phyloP scores from a whole-genome alignment of 345 rosid genomes.

The Hypericum androsaemum region DNA sequence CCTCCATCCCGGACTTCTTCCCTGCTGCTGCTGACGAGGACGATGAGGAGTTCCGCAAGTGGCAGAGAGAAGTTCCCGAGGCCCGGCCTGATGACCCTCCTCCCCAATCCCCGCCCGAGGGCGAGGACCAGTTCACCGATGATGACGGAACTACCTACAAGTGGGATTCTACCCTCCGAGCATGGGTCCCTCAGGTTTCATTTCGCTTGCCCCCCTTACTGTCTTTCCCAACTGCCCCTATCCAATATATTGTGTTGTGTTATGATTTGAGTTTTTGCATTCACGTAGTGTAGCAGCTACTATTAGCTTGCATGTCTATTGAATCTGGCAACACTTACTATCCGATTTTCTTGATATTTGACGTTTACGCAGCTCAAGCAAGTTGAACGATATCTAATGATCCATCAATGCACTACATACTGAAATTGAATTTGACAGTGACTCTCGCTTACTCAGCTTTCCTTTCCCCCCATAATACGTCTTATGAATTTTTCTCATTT shows the following conservation, averaged over 20 bases:
- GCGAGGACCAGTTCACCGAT: slow-evolving; percentile 86
- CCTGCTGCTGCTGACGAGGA: slow-evolving; percentile 37
- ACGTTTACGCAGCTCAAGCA: too few species aligned
- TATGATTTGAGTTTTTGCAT: background rate
- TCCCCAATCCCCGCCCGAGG: slow-evolving; percentile 66
- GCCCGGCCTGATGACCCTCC: slow-evolving; percentile 37
- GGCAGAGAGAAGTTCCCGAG: slow-evolving; percentile 73
- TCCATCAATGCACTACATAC: too few species aligned
- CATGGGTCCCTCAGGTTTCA: slow-evolving; percentile 89
- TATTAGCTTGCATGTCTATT: too few species aligned
- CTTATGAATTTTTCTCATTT: too few species aligned
- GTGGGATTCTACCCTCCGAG: slow-evolving; percentile 68
- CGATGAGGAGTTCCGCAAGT: slow-evolving; percentile 75
- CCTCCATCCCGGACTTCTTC: slow-evolving; percentile 46
- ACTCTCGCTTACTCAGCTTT: too few species aligned
- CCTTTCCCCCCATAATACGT: too few species aligned
- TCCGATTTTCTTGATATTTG: too few species aligned
- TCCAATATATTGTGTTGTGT: background rate
- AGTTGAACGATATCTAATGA: too few species aligned
- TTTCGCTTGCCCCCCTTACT: slow-evolving; percentile 1
- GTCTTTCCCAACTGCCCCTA: background rate
- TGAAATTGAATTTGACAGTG: too few species aligned
- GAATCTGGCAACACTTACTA: too few species aligned
- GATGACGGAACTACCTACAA: slow-evolving; percentile 87
- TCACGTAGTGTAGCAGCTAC: too few species aligned